Base-by-base conservation (phyloP, 148 eudicot genomes). In the Cornus controversa region DNA sequence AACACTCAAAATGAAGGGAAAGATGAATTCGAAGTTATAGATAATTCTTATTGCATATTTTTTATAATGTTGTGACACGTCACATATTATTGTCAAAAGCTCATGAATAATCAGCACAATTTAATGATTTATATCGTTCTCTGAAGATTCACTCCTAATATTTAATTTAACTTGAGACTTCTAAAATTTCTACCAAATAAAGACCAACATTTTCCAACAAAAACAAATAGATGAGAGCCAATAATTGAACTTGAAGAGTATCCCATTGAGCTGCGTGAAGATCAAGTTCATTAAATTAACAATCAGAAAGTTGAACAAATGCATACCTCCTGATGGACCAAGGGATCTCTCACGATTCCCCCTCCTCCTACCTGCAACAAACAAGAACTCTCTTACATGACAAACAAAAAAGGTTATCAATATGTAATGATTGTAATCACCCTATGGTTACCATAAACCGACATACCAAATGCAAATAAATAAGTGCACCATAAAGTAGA, bases 281-380 rank as follows among this genome's bases (percentile, higher is more conserved):
- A 54, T 54, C 11, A 54, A 54, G 62, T 54, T 16, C 15, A 54
- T 54, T 54, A 45, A 54, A 54, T 54, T 14, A 54, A 14, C 62
- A n/a, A n/a, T n/a, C n/a, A 54, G 22, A 69, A 14, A 63, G 42
- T 8, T 20, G 10, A 62, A 42, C 16, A 72, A 72, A 78, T 66
- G 60, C 80, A 58, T 75, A 90, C 99, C 98, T 93, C 97, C 76
- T 93, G 81, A 86, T 93, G 99, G 64, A 96, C 97, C 68, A 72
- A 79, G 69, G 99, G 92, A 86, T 96, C 98, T 84, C 89, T 88
- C 78, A 96, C 98, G 68, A 96, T 93, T 40, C 99, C 99, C 28
- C 99, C 99, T 72, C 92, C 85, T 80, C 98, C 99, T 60, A 96
- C 99, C 99, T 93, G 87, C 79, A 82, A 73, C 24, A 25, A 6